Conservation (phyloP, 1,284 basidiomycete genomes). For the Papiliotrema flavescens region DNA sequence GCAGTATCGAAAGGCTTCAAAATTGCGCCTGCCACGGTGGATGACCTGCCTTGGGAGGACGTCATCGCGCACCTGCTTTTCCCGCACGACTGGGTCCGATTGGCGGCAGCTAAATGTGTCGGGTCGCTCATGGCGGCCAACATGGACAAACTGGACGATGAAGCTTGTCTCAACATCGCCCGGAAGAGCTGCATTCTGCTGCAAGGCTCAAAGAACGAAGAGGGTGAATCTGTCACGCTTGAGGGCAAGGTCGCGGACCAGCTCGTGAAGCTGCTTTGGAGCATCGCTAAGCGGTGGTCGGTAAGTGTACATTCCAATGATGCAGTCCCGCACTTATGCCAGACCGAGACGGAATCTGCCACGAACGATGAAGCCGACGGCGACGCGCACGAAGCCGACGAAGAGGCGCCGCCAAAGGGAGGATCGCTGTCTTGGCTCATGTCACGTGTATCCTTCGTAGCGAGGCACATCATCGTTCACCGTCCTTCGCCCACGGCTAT, state of each 20-base stretch:
- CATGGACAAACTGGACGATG: slow-evolving; percentile 16
- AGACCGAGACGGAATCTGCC: neutral
- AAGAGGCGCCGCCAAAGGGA: slow-evolving; percentile 30
- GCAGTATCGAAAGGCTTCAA: slow-evolving; percentile 61
- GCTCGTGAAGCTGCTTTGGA: slow-evolving; percentile 91
- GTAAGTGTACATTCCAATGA: slow-evolving; percentile 32
- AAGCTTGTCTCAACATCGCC: slow-evolving; percentile 66
- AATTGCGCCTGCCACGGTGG: slow-evolving; percentile 55
- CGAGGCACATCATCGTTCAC: slow-evolving; percentile 52
- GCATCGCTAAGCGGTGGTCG: slow-evolving; percentile 80
- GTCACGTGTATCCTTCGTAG: slow-evolving; percentile 86
- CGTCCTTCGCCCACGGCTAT: slow-evolving; percentile 37
- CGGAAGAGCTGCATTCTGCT: slow-evolving; percentile 75
- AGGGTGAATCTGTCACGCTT: slow-evolving; percentile 49
- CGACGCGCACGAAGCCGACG: slow-evolving; percentile 38
- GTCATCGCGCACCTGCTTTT: slow-evolving; percentile 71
- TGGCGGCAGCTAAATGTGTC: slow-evolving; percentile 72
- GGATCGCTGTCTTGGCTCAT: slow-evolving; percentile 87
- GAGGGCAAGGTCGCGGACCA: slow-evolving; percentile 76
- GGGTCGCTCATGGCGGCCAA: slow-evolving; percentile 62
- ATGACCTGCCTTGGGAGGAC: slow-evolving; percentile 60
- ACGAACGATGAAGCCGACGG: slow-evolving; percentile 37
- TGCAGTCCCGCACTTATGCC: slow-evolving; percentile 1
- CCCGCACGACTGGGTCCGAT: slow-evolving; percentile 93
- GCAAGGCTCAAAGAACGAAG: slow-evolving; percentile 55